Evolutionary conservation across 2,329 filamentous ascomycete genomes (phyloP).

Genomic region (Diaporthe capsici): DNA sequence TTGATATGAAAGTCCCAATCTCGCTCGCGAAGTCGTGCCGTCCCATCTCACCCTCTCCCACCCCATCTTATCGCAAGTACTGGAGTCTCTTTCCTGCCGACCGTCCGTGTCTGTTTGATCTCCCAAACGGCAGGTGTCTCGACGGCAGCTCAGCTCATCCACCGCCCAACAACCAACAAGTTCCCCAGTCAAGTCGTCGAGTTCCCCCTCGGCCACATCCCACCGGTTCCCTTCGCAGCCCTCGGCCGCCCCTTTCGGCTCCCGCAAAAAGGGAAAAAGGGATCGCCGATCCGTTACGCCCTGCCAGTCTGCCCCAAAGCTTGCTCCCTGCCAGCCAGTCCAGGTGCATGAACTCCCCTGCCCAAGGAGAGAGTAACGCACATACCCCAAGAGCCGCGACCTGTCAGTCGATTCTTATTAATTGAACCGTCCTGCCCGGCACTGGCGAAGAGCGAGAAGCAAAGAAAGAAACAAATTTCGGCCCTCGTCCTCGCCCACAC

Average conservation of each 20-base stretch:
- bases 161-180: background rate
- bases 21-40: background rate
- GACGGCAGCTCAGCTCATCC: background rate
- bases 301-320: slow-evolving; percentile 9
- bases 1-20: slow-evolving; percentile 31
- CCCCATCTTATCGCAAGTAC: background rate
- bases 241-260: slow-evolving; percentile 15
- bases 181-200: background rate
- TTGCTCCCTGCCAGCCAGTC: slow-evolving; percentile 19
- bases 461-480: background rate
- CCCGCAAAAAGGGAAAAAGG: slow-evolving; percentile 22
- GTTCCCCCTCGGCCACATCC: slow-evolving; percentile 10
- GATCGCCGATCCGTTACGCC: slow-evolving; percentile 28
- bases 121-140: slow-evolving; percentile 28
- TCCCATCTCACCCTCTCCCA: slow-evolving; percentile 6
- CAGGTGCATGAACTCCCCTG: slow-evolving; percentile 27
- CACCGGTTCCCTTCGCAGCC: background rate
- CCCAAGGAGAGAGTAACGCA: slow-evolving; percentile 3
- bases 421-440: slow-evolving; percentile 11
- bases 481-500: background rate
- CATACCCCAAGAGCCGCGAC: slow-evolving; percentile 17
- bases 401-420: slow-evolving; percentile 28
- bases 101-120: slow-evolving; percentile 19
- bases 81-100: background rate
- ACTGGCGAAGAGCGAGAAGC: background rate